A percentile compares a stretch with the other conserved stretches of the same genome.
These are phyloP conservation scores for Salix udensis DNA, from an alignment of 345 rosid genomes.

Conservation along the genomic window DNA sequence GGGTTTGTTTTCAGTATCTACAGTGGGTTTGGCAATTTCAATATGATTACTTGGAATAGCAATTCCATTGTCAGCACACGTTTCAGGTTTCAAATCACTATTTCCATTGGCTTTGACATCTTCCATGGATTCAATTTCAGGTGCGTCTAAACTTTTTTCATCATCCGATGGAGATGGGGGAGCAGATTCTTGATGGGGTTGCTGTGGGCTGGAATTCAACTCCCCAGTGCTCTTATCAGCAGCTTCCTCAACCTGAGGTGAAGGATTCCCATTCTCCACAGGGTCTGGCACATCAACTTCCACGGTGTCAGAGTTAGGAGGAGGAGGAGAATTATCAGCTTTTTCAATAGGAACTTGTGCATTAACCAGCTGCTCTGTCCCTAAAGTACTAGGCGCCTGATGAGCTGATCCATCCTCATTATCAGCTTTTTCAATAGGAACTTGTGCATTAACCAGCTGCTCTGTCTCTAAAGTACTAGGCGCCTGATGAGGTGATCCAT, in stretches of 20 bases:
- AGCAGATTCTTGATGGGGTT: constrained; percentile 12
- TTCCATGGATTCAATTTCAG: constrained; percentile 23
- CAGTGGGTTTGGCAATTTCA: constrained; percentile 20
- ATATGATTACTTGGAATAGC: constrained; percentile 16
- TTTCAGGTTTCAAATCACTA: constrained; percentile 17
- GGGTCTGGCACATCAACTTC: constrained; percentile 17
- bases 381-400: constrained; percentile 3
- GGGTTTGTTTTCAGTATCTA: constrained; percentile 23
- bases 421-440: neutral
- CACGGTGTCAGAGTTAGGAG: constrained; percentile 5
- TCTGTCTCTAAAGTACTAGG: neutral
- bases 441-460: neutral
- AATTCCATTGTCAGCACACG: constrained; percentile 17
- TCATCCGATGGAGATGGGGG: constrained; percentile 21
- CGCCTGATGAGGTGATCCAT: neutral
- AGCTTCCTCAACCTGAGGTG: neutral
- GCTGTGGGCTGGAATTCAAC: constrained; percentile 10
- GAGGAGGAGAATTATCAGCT: constrained; percentile 20
- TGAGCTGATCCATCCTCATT: constrained; percentile 12
- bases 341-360: neutral
- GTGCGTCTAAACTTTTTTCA: constrained; percentile 15
- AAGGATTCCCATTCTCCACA: constrained; percentile 15
- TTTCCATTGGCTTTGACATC: constrained; percentile 23
- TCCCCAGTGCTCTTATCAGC: constrained; percentile 12
- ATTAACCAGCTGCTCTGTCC: neutral